These are phyloP conservation scores for Ceratocystis smalleyi DNA, from an alignment of 2,329 filamentous ascomycete species.

Conservation along the genomic window DNA sequence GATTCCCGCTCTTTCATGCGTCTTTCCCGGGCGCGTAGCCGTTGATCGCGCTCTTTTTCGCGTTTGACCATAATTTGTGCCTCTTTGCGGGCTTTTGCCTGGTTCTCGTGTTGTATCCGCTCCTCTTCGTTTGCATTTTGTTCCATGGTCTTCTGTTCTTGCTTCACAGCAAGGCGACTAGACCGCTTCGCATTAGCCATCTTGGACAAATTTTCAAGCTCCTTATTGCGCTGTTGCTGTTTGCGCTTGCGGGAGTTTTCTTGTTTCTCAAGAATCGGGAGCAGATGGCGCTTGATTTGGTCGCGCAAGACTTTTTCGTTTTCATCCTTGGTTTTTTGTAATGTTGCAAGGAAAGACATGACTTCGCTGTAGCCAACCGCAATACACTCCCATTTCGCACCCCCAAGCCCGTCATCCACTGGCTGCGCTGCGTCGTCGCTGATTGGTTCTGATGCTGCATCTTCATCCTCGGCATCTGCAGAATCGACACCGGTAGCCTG, in stretches of 20 bases:
- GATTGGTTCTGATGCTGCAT: slow-evolving; percentile 21
- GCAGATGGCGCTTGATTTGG: slow-evolving; percentile 57
- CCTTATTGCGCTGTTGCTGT: slow-evolving; percentile 53
- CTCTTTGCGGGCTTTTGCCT: slow-evolving; percentile 51
- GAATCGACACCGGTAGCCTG: slow-evolving; percentile 9
- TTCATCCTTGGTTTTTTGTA: slow-evolving; percentile 61
- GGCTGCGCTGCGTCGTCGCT: neutral
- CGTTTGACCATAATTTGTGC: slow-evolving; percentile 36
- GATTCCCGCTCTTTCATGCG: slow-evolving; percentile 73
- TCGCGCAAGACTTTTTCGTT: slow-evolving; percentile 69
- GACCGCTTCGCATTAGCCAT: slow-evolving; percentile 90
- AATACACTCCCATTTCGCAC: slow-evolving; percentile 79
- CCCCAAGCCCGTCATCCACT: slow-evolving; percentile 51
- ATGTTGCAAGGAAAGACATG: slow-evolving; percentile 49
- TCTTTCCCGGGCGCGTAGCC: slow-evolving; percentile 71
- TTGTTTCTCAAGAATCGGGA: slow-evolving; percentile 72
- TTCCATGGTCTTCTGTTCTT: slow-evolving; percentile 17
- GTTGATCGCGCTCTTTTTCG: slow-evolving; percentile 60
- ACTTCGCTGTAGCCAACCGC: slow-evolving; percentile 72
- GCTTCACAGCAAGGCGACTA: slow-evolving; percentile 57
- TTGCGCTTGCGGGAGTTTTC: slow-evolving; percentile 59
- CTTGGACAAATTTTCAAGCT: slow-evolving; percentile 67
- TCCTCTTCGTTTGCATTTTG: slow-evolving; percentile 9
- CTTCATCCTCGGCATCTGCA: slow-evolving; percentile 22
- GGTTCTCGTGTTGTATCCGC: slow-evolving; percentile 35